Percentiles rank a stretch among this genome's conserved stretches.
Conservation (phyloP, 768 basidiomycete species). For the Lentinula sp. region DNA sequence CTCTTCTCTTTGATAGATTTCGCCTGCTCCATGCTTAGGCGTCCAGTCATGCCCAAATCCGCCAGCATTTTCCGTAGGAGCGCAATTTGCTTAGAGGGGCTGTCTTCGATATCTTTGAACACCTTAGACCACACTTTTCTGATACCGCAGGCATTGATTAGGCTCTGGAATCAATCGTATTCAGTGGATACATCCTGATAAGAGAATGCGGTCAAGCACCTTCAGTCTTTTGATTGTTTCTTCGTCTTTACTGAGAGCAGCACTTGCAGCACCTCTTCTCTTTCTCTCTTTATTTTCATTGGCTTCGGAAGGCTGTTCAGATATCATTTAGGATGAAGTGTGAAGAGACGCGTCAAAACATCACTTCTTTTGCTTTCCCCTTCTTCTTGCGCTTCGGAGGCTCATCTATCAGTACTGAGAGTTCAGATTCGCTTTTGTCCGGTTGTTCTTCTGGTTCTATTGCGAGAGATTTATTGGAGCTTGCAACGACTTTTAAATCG, state of each 20-base stretch:
- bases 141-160: constrained; percentile 70
- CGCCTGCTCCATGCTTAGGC: constrained; percentile 76
- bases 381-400: constrained; percentile 40
- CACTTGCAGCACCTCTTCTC: constrained; percentile 22
- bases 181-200: neutral
- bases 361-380: constrained; percentile 25
- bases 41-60: constrained; percentile 77
- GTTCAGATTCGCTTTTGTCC: constrained; percentile 48
- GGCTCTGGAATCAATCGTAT: constrained; percentile 33
- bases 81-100: constrained; percentile 55
- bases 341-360: neutral
- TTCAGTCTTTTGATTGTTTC: constrained; percentile 72
- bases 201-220: constrained; percentile 27
- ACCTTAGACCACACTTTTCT: constrained; percentile 75
- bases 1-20: constrained; percentile 65
- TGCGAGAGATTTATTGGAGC: neutral
- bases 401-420: constrained; percentile 52
- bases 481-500: neutral
- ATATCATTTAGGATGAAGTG: constrained; percentile 6
- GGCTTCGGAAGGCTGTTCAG: constrained; percentile 20
- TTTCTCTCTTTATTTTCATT: constrained; percentile 17
- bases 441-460: neutral
- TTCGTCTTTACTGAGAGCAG: constrained; percentile 51
- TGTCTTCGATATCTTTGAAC: constrained; percentile 48
- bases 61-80: constrained; percentile 58